Conservation (phyloP, 1,284 basidiomycete genomes). For the Boletus mariae region DNA sequence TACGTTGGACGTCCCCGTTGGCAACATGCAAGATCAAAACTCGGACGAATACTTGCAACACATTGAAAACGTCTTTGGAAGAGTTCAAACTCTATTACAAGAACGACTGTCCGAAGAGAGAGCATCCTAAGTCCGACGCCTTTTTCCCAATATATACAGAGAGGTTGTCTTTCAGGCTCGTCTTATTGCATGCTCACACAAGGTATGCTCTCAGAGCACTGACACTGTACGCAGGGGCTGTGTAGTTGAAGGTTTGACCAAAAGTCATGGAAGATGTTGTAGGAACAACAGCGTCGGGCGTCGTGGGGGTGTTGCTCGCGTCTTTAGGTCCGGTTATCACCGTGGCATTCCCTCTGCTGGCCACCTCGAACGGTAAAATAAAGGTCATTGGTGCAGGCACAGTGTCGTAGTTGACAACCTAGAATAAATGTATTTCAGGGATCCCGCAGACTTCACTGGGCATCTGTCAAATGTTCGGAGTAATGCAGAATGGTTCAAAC, state of each 20-base stretch:
- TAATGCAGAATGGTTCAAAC: too few species aligned
- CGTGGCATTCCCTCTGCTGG: slow-evolving; percentile 40
- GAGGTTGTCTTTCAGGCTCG: not conserved
- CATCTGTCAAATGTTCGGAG: too few species aligned
- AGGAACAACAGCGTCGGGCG: slow-evolving; percentile 47
- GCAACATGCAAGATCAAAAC: slow-evolving; percentile 74
- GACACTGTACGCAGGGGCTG: slow-evolving; percentile 57
- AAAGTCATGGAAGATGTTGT: slow-evolving; percentile 42
- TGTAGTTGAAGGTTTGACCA: slow-evolving; percentile 51
- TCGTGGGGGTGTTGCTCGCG: slow-evolving; percentile 52
- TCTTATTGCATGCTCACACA: not conserved
- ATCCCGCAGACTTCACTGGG: not conserved
- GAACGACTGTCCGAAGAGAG: slow-evolving; percentile 8
- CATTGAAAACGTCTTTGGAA: slow-evolving; percentile 33
- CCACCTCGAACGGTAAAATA: slow-evolving; percentile 51
- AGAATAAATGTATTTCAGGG: not conserved
- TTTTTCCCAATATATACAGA: too few species aligned
- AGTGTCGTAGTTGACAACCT: not conserved
- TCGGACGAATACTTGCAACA: slow-evolving; percentile 47
- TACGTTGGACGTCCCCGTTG: slow-evolving; percentile 68
- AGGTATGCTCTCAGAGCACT: slow-evolving; percentile 40
- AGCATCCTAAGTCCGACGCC: not conserved
- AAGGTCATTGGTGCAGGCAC: not conserved
- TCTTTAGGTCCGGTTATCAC: slow-evolving; percentile 46
- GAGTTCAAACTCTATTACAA: slow-evolving; percentile 16